A percentile compares a stretch with the other conserved stretches of the same genome.
phyloP scores from a whole-genome alignment of 192 early-diverging fungal species.

The Paraglomus occultum region DNA sequence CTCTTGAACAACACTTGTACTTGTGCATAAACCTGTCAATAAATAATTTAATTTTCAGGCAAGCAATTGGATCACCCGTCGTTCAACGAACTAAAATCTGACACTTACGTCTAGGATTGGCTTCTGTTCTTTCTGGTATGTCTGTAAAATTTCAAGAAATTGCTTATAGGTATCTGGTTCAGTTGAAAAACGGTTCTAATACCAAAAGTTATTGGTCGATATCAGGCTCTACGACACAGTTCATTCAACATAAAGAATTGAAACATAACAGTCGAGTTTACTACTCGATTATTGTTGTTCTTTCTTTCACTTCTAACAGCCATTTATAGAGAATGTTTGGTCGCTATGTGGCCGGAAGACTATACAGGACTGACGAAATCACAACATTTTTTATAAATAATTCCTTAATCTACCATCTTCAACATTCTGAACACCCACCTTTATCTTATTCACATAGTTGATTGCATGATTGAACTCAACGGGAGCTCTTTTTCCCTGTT shows the following conservation, averaged over 20 bases:
- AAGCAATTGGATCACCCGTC: neutral
- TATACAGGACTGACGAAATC: neutral
- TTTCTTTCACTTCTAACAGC: too few relatives aligned
- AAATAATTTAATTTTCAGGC: slow-evolving; percentile 6
- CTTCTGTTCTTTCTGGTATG: slow-evolving; percentile 94
- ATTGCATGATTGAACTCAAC: slow-evolving; percentile 99
- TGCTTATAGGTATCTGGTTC: slow-evolving; percentile 97
- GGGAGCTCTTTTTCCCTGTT: slow-evolving; percentile 59
- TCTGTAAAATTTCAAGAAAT: slow-evolving; percentile 97
- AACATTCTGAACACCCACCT: slow-evolving; percentile 50
- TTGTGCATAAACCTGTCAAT: slow-evolving; percentile 82
- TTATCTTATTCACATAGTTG: slow-evolving; percentile 99
- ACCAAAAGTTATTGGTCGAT: slow-evolving; percentile 4
- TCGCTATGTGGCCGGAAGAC: too few relatives aligned
- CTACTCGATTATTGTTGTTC: too few relatives aligned
- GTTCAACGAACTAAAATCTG: neutral
- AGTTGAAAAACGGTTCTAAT: slow-evolving; percentile 82
- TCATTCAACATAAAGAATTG: too few relatives aligned
- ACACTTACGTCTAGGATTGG: slow-evolving; percentile 85
- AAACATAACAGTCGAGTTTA: too few relatives aligned
- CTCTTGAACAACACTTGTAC: slow-evolving; percentile 85
- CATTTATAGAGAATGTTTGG: too few relatives aligned
- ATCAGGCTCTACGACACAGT: neutral
- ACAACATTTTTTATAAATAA: slow-evolving; percentile 16
- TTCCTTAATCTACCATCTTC: neutral